phyloP scores from a whole-genome alignment of 257 asterid genomes.

The Rubia yunnanensis region DNA sequence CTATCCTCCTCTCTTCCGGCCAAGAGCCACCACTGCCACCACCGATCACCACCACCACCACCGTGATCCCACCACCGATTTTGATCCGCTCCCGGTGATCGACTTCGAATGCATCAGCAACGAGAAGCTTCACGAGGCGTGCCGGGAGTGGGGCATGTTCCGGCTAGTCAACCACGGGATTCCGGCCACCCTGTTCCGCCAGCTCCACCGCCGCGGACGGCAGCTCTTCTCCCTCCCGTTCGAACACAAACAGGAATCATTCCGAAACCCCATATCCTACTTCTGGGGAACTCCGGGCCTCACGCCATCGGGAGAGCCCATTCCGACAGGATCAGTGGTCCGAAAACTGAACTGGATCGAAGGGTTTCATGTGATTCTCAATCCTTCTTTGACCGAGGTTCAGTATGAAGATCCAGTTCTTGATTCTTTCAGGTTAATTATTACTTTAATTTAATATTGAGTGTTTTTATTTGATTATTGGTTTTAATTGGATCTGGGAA shows the following conservation, averaged over 20 bases:
- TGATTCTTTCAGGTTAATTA: constrained; percentile 53
- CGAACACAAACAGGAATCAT: constrained; percentile 40
- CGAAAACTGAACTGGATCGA: constrained; percentile 57
- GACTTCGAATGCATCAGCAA: constrained; percentile 31
- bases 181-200: constrained; percentile 32
- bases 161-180: constrained; percentile 76
- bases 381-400: constrained; percentile 19
- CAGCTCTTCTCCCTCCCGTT: constrained; percentile 34
- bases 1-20: constrained; percentile 67
- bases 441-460: neutral
- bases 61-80: neutral
- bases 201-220: constrained; percentile 36
- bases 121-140: constrained; percentile 30
- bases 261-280: constrained; percentile 38
- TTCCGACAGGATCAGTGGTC: constrained; percentile 17
- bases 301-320: constrained; percentile 24
- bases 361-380: constrained; percentile 56
- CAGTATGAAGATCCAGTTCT: constrained; percentile 34
- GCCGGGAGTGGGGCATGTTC: constrained; percentile 81
- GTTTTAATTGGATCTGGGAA: neutral
- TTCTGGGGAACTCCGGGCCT: constrained; percentile 83
- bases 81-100: constrained; percentile 41
- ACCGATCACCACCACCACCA: neutral
- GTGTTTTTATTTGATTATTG: neutral
- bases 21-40: constrained; percentile 5